Conservation (phyloP, 148 eudicot species). For the Suaeda aralocaspica region DNA sequence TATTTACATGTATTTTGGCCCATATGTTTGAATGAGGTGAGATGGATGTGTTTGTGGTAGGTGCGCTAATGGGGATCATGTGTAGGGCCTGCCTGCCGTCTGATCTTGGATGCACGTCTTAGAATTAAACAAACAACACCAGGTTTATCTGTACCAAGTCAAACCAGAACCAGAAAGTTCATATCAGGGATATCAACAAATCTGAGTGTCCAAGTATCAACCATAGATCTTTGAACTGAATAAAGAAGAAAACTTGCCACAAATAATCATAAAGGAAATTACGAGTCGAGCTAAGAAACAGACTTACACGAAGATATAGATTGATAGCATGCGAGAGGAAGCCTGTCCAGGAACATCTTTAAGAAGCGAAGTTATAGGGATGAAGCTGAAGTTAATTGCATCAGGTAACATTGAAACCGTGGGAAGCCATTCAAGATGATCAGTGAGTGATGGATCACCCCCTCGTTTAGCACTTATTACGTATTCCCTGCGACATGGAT, state of each 20-base stretch:
- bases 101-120: constrained; percentile 80
- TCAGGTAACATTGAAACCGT: constrained; percentile 71
- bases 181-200: too few species aligned
- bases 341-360: constrained; percentile 72
- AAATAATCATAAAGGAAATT: background rate
- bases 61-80: constrained; percentile 72
- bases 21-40: constrained; percentile 58
- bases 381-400: constrained; percentile 61
- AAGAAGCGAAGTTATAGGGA: constrained; percentile 84
- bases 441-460: constrained; percentile 46
- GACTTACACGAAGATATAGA: constrained; percentile 74
- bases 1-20: constrained; percentile 76
- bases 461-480: constrained; percentile 73
- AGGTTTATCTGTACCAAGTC: constrained; percentile 87
- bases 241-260: too few species aligned
- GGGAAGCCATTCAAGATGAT: constrained; percentile 72
- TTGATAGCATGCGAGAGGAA: constrained; percentile 86
- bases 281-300: background rate
- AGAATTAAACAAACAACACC: constrained; percentile 61
- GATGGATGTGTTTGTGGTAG: constrained; percentile 36
- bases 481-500: constrained; percentile 47
- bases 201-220: too few species aligned
- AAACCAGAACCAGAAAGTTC: background rate
- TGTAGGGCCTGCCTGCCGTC: constrained; percentile 78
- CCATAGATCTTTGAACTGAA: too few species aligned